Conservation (phyloP, 2,329 filamentous ascomycete genomes). For the Ambrosiella cleistominuta region DNA sequence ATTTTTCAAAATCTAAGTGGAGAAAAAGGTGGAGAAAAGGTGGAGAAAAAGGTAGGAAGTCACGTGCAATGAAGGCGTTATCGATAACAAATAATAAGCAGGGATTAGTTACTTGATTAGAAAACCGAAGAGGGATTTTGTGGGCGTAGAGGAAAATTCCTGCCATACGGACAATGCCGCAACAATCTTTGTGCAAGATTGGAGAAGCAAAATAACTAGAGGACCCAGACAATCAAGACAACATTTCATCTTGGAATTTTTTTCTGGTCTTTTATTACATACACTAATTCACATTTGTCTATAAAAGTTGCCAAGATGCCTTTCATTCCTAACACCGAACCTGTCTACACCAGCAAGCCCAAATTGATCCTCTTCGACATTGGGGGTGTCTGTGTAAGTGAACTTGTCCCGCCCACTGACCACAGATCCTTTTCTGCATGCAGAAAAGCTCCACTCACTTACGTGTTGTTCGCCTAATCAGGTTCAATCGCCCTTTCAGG, state of each 20-base stretch:
- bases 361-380: conserved; percentile 85
- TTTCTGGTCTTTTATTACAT: too few species aligned
- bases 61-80: not conserved
- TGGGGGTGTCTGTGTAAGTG: conserved; percentile 84
- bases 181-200: too few species aligned
- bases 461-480: conserved; percentile 21
- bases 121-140: not conserved
- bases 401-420: not conserved
- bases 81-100: conserved; percentile 1
- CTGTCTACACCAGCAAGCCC: conserved; percentile 24
- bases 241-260: too few species aligned
- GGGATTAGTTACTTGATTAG: not conserved
- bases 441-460: not conserved
- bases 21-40: not conserved
- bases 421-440: not conserved
- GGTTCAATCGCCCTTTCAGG: conserved; percentile 83
- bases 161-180: not conserved
- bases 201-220: too few species aligned
- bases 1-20: not conserved
- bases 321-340: not conserved
- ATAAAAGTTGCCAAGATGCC: not conserved
- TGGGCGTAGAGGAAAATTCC: not conserved
- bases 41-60: conserved; percentile 1
- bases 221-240: too few species aligned
- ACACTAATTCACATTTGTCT: too few species aligned